Base-by-base conservation (phyloP, 257 asterid species). In the Coffea canephora region DNA sequence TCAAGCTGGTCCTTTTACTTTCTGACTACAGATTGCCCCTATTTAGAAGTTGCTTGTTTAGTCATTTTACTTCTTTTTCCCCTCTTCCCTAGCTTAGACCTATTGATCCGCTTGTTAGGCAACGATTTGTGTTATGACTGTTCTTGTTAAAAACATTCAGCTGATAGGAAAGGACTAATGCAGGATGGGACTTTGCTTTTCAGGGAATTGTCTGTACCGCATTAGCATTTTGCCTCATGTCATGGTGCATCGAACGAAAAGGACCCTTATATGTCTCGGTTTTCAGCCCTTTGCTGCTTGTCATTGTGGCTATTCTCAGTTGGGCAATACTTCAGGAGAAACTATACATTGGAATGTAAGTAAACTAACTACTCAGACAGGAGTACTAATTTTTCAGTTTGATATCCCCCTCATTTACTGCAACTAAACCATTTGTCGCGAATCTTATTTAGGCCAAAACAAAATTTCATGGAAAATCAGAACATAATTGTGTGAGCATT, bases 321-420 rank as follows among this genome's bases (percentile, higher is more conserved):
- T 95, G 99, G 98, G 92, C 89, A 72, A 73, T 95, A 45, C 94
- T 95, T 10, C 83, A 82, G n/a, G 99, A 95, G 83, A 87, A 88
- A 83, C 83, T 91, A 50, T 89, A 85, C 71, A 69, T 70, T 4
- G 95, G 98, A 74, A 92, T 93, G 98, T 94, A 85, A 85, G 97
- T 78, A 31, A 61, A 73, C 21, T 31, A 61, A 36, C 9, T 19
- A 49, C 43, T 39, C 5, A 4, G 43, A 39, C 43, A 39, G 43
- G 43, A 39, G 43, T 39, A 39, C 43, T 57, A 62, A 11, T 13
- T 34, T 64, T 43, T 5, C 19, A 18, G 62, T 2, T 1, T 76
- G 66, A 34, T 57, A 16, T 46, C 39, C 8, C 78, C 54, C 61
- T 43, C 36, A 43, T 39, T 39, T 39, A 39, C 43, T 4, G 43